Evolutionary conservation across 2,329 filamentous ascomycete species (phyloP), one percentile per base, ranked within the genome.

Genomic region (Phaeoacremonium minimum): DNA sequence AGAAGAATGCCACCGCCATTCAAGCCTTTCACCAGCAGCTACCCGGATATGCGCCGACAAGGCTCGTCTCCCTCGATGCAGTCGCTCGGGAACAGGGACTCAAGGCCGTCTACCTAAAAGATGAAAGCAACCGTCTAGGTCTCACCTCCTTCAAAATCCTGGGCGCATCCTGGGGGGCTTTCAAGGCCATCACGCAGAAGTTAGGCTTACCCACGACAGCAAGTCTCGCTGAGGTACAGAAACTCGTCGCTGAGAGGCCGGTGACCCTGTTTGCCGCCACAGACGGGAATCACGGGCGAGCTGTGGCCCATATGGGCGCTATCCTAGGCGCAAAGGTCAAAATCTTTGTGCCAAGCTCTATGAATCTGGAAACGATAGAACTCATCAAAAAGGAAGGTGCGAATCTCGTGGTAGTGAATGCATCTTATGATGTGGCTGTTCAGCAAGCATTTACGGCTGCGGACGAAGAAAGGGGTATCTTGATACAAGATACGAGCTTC

Each of bases 141-240:
- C 66, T 89, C 2, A 82, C 83, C 0, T 73, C 85, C 0, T 90
- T 89, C 67, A 93, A 91, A 57, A 85, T 89, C 32, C 71, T 89
- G 0, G 87, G 86, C 16, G 85, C 85, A 2, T 85, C 81, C 2
- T 91, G 84, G 84, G 84, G 75, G 0, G 70, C 75, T 4, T 82
- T 77, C 47, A 71, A 73, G 6, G 75, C 80, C 13, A 51, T 87
- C 6, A 53, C 63, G 0, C 49, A 59, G 3, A 54, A 60, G 7
- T 55, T 79, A 0, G 55, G 52, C 2, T 55, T 78, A 9, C 22
- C 22, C n/a, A n/a, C 22, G 22, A n/a, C 9, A 9, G 9, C 22
- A 9, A 26, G n/a, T 26, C 22, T 26, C n/a, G n/a, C 9, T n/a
- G n/a, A 9, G 2, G 22, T 26, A 9, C 9, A 26, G n/a, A n/a